Evolutionary conservation across 768 basidiomycete species (phyloP).

Genomic region (Suillus occidentalis): DNA sequence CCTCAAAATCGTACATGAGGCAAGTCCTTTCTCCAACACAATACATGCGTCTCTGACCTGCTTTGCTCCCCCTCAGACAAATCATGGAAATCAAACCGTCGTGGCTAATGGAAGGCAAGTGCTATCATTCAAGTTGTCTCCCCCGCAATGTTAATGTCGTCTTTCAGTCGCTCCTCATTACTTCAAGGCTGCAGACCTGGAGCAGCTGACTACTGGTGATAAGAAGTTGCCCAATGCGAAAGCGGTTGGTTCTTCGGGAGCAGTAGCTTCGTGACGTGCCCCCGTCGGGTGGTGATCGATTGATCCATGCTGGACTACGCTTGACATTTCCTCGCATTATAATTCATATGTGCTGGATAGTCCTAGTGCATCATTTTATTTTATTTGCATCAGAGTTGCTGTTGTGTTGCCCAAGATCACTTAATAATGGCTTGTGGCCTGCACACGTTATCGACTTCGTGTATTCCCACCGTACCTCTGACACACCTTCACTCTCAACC

Average conservation of each 20-base stretch:
- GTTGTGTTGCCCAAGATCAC: neutral
- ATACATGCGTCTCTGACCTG: neutral
- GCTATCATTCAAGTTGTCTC: neutral
- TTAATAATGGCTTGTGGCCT: neutral
- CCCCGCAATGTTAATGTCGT: constrained; percentile 4
- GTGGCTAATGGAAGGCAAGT: constrained; percentile 87
- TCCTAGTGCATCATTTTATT: neutral
- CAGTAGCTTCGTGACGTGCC: constrained; percentile 5
- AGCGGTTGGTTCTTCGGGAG: constrained; percentile 40
- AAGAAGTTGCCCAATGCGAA: constrained; percentile 96
- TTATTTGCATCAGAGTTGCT: neutral
- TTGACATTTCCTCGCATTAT: neutral
- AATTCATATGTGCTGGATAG: neutral
- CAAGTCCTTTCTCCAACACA: constrained; percentile 27
- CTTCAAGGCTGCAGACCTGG: constrained; percentile 84
- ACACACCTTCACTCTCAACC: neutral
- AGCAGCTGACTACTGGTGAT: constrained; percentile 76
- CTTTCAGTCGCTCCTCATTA: constrained; percentile 89
- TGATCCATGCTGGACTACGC: neutral
- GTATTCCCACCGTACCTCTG: neutral
- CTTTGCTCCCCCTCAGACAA: constrained; percentile 50
- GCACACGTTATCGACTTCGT: neutral
- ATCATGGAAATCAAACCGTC: constrained; percentile 97
- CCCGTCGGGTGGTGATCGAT: too few species aligned
- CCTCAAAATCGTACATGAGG: constrained; percentile 95